Evolutionary conservation across 306 rosid genomes (phyloP).

Genomic region (Mimosa bimucronata): DNA sequence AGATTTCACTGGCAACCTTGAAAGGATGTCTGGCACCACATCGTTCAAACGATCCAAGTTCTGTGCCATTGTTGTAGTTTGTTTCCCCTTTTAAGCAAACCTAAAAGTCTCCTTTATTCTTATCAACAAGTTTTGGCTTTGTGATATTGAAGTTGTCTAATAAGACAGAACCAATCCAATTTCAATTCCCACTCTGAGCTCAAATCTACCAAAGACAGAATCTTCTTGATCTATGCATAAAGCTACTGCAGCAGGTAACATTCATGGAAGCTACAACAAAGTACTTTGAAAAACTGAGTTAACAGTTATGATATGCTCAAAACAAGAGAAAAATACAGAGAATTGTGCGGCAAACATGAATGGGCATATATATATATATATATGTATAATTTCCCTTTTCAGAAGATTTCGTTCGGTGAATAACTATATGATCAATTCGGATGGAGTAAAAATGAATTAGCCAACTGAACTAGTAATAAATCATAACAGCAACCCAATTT

Average conservation of each 20-base stretch:
- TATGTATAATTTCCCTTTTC: background rate
- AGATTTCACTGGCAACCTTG: conserved; percentile 18
- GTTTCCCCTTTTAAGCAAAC: background rate
- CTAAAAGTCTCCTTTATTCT: background rate
- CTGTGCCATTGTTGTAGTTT: conserved; percentile 4
- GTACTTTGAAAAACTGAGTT: background rate
- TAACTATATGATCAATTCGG: background rate
- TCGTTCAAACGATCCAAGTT: background rate
- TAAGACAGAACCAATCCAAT: background rate
- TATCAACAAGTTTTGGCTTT: background rate
- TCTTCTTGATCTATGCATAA: background rate
- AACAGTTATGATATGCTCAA: background rate
- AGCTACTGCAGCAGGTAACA: background rate
- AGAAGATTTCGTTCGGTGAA: background rate
- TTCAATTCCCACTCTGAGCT: background rate
- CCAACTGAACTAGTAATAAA: background rate
- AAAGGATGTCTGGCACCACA: conserved; percentile 5
- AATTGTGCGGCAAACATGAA: background rate
- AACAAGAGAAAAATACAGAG: background rate
- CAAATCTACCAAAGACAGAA: background rate
- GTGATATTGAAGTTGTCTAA: background rate
- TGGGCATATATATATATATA: no score
- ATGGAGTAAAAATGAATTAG: background rate
- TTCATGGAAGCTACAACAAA: background rate
- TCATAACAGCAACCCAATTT: background rate